Evolutionary conservation across 108 stramenopile species (phyloP), one percentile per base, ranked within the genome.

Genomic region (Skeletonema grethae): DNA sequence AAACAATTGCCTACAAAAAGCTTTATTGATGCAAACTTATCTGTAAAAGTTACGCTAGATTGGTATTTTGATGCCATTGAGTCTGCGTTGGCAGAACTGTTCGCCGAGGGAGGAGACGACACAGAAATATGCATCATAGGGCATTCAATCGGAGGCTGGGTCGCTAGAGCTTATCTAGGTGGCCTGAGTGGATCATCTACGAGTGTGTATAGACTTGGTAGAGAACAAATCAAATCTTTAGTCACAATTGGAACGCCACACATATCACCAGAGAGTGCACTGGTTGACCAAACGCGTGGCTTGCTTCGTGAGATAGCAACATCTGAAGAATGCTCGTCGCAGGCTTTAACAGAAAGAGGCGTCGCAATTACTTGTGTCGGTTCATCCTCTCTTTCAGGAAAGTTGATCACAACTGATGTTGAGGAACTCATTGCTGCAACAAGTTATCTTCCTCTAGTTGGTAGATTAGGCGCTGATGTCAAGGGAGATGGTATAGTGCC

Each of bases 21-120:
- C 13, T 92, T 88, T 65, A 41, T 86, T 24, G 87, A 88, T 39
- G 91, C 88, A 30, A 83, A 65, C 29, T 73, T 92, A 7, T 62
- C 57, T n/a, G 85, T 83, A 10, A 69, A 77, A 18, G 66, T 73
- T 45, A 92, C 91, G 15, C 50, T 92, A 35, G 84, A 76, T 63
- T 92, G 91, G 91, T 92, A 92, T 63, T 92, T 92, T 67, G 82
- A 88, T 22, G 87, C 88, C 0, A 89, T 92, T 29, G 91, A 92
- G 64, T 13, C 60, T 9, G 88, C 67, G 5, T 45, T 92, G 67
- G 30, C 81, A 24, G 85, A 89, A 30, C 78, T 92, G 41, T 83
- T 84, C 65, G 83, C 85, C 9, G 72, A 84, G 43, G 78, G 78
- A 57, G 85, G 84, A 50, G 72, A 80, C 15, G 85, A 87, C 59